Conservation (phyloP, 345 rosid genomes). For the Capsella bursapastoris region DNA sequence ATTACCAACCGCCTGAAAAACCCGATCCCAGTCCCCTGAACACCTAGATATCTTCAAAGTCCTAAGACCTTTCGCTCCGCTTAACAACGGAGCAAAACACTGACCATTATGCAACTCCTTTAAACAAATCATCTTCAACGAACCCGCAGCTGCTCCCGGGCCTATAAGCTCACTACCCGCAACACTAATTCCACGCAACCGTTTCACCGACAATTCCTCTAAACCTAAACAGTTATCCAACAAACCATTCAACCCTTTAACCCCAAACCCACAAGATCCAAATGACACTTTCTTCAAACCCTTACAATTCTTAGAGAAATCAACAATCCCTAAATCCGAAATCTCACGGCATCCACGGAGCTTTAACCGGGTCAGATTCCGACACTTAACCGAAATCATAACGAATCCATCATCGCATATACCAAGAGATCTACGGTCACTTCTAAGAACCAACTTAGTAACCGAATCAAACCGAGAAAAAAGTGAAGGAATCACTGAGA, state of each 20-base stretch:
- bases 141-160: slow-evolving; percentile 58
- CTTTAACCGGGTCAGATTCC: background rate
- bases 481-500: background rate
- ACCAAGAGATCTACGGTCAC: background rate
- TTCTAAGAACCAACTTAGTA: background rate
- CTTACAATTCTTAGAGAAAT: background rate
- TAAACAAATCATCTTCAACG: slow-evolving; percentile 64
- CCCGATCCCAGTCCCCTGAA: slow-evolving; percentile 70
- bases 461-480: background rate
- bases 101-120: slow-evolving; percentile 80
- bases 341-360: background rate
- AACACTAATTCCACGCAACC: background rate
- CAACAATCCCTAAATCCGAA: background rate
- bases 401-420: background rate
- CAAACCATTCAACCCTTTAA: background rate
- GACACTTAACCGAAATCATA: background rate
- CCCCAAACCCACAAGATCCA: slow-evolving; percentile 2
- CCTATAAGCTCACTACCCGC: slow-evolving; percentile 37
- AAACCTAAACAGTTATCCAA: background rate
- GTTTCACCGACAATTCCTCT: background rate
- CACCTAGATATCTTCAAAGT: slow-evolving; percentile 45
- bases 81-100: slow-evolving; percentile 72
- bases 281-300: background rate
- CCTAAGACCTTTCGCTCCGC: slow-evolving; percentile 64
- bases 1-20: slow-evolving; percentile 53